Percentiles rank a stretch among this genome's conserved stretches.
Conservation (phyloP, 2,329 filamentous ascomycete species). For the Botrytis sinoallii region DNA sequence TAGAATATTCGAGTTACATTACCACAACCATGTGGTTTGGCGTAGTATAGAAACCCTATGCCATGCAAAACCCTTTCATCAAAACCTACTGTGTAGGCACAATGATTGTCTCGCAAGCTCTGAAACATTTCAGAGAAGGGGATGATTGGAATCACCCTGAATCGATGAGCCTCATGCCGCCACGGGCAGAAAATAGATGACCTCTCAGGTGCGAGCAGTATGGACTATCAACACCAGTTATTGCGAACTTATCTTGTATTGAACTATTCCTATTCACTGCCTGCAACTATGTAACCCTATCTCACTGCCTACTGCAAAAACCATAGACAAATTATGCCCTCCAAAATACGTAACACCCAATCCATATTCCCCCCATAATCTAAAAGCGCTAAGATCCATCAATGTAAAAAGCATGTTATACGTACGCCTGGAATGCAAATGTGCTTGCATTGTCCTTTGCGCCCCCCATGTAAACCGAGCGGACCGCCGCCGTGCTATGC, state of each 20-base stretch:
- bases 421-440: conserved; percentile 26
- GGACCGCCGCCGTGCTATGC: conserved; percentile 32
- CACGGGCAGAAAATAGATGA: not conserved
- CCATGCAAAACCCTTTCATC: not conserved
- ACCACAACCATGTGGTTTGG: not conserved
- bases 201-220: not conserved
- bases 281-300: conserved; percentile 9
- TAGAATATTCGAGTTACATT: not conserved
- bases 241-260: not conserved
- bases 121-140: not conserved
- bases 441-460: conserved; percentile 26
- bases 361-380: conserved; percentile 20
- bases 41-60: not conserved
- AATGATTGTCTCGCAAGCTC: not conserved
- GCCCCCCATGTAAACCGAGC: conserved; percentile 24
- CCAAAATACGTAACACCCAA: not conserved
- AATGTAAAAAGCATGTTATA: conserved; percentile 16
- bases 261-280: not conserved
- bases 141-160: not conserved
- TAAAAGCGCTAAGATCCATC: conserved; percentile 17
- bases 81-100: not conserved
- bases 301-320: conserved; percentile 6
- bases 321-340: conserved; percentile 2
- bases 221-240: not conserved
- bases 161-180: not conserved